A percentile compares a stretch with the other conserved stretches of the same genome.
These are phyloP conservation scores for Mycocentrospora acerina DNA, from an alignment of 2,329 filamentous ascomycete species.

Conservation along the genomic window DNA sequence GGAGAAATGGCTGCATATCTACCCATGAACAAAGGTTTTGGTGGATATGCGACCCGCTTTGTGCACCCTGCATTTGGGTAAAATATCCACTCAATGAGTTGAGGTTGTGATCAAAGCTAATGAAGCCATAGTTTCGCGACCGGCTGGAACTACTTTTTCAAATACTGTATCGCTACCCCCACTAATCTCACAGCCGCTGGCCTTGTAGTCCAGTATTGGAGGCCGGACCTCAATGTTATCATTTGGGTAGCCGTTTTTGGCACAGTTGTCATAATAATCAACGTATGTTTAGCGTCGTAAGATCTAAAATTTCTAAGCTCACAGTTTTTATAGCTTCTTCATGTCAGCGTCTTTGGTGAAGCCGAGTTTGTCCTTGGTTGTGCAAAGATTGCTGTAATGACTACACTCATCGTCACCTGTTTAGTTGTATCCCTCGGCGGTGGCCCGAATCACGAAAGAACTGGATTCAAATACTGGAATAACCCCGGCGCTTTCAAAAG, in stretches of 20 bases:
- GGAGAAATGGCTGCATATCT: slow-evolving; percentile 35
- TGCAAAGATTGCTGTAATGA: slow-evolving; percentile 39
- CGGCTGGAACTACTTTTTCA: not conserved
- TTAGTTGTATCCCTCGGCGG: slow-evolving; percentile 9
- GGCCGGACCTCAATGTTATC: not conserved
- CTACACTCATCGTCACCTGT: slow-evolving; percentile 4
- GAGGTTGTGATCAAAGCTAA: slow-evolving; percentile 1
- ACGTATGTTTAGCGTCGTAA: not conserved
- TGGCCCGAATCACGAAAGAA: slow-evolving; percentile 2
- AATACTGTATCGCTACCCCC: not conserved
- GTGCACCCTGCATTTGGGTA: slow-evolving; percentile 47
- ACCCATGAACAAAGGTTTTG: slow-evolving; percentile 18
- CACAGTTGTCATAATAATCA: not conserved
- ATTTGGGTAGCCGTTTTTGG: not conserved
- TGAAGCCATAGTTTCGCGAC: not conserved
- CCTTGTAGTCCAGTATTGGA: not conserved
- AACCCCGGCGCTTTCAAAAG: slow-evolving; percentile 54
- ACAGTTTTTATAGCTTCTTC: too few species aligned
- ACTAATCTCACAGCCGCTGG: too few species aligned
- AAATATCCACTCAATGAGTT: slow-evolving; percentile 20
- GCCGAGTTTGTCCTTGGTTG: slow-evolving; percentile 55
- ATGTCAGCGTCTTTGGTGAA: not conserved
- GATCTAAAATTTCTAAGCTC: not conserved
- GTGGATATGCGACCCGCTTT: slow-evolving; percentile 23
- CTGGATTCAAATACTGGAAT: slow-evolving; percentile 66